These are phyloP conservation scores for Nakaseomyces uthaithaninus DNA, from an alignment of 1,139 yeast genomes.

Conservation along the genomic window DNA sequence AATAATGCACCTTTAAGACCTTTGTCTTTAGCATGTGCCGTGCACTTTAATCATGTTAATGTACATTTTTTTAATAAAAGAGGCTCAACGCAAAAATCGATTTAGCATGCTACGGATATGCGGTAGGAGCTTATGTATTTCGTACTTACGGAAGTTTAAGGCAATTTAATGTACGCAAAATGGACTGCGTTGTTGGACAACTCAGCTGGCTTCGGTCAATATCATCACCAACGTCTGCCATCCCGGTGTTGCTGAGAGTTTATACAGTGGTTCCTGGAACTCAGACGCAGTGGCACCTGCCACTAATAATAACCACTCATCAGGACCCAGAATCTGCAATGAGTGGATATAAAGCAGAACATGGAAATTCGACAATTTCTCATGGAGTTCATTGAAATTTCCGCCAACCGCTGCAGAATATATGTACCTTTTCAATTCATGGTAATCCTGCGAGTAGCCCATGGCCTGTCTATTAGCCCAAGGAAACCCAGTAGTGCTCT, in stretches of 20 bases:
- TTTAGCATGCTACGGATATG: too few relatives aligned
- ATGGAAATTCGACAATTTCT: conserved; percentile 62
- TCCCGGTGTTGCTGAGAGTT: conserved; percentile 33
- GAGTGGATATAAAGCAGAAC: conserved; percentile 49
- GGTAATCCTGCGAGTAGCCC: conserved; percentile 65
- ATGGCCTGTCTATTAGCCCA: conserved; percentile 71
- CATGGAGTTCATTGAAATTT: conserved; percentile 34
- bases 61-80: too few relatives aligned
- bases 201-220: conserved; percentile 11
- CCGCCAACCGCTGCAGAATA: conserved; percentile 32
- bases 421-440: conserved; percentile 42
- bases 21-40: too few relatives aligned
- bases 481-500: conserved; percentile 43
- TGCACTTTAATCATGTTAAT: too few relatives aligned
- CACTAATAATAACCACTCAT: conserved; percentile 45
- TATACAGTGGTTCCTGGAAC: conserved; percentile 48
- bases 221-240: conserved; percentile 34
- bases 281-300: conserved; percentile 36
- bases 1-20: too few relatives aligned
- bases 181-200: too few relatives aligned
- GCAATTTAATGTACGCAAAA: too few relatives aligned
- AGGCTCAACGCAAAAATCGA: too few relatives aligned
- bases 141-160: too few relatives aligned
- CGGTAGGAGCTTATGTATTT: too few relatives aligned
- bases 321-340: conserved; percentile 44